Conservation (phyloP, 2,329 filamentous ascomycete genomes). For the Aspergillus fructus region DNA sequence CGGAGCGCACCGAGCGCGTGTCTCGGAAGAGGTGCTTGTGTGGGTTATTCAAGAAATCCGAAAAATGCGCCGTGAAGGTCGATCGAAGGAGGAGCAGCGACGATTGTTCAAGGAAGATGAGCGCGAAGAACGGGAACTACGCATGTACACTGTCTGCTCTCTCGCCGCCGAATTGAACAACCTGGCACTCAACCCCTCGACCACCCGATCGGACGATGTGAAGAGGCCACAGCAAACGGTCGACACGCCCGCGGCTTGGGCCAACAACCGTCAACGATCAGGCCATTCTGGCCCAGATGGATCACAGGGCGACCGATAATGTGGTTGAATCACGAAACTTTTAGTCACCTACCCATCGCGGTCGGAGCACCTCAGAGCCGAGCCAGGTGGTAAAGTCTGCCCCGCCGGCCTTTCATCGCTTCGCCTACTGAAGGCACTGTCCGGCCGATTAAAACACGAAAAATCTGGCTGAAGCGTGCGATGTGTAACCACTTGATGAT, state of each 20-base stretch:
- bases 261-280: conserved; percentile 28
- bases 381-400: neutral
- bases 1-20: conserved; percentile 72
- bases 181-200: conserved; percentile 30
- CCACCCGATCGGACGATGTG: conserved; percentile 37
- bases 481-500: conserved; percentile 10
- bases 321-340: neutral
- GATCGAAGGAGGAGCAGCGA: conserved; percentile 71
- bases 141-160: conserved; percentile 46
- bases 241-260: conserved; percentile 35
- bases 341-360: neutral
- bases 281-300: conserved; percentile 36
- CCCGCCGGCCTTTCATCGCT: neutral
- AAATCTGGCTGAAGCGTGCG: conserved; percentile 13
- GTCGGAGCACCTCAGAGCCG: neutral
- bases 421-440: conserved; percentile 4
- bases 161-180: conserved; percentile 47
- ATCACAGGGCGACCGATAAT: conserved; percentile 33
- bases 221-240: conserved; percentile 40
- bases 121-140: conserved; percentile 49
- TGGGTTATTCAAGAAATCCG: conserved; percentile 93
- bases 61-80: conserved; percentile 75
- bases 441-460: neutral
- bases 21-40: conserved; percentile 84
- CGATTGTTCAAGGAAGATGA: conserved; percentile 49